These are phyloP conservation scores for Microbotryomycetes sp. DNA, from an alignment of 1,284 basidiomycete species.

Conservation along the genomic window DNA sequence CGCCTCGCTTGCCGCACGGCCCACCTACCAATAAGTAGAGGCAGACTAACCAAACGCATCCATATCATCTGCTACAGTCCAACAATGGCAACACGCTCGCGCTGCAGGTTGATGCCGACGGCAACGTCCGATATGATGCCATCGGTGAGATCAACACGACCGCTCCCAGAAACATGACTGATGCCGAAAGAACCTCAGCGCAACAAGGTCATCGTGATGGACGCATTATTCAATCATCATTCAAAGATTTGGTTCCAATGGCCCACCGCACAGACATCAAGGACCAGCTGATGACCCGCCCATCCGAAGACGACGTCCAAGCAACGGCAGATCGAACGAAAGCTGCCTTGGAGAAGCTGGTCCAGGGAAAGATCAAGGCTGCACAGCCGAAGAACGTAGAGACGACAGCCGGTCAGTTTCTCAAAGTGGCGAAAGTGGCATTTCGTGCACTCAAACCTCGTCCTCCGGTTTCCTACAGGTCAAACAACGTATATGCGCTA, in stretches of 20 bases:
- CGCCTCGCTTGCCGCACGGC: too few relatives aligned
- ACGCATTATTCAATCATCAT: slow-evolving; percentile 83
- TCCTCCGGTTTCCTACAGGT: slow-evolving; percentile 66
- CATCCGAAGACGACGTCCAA: slow-evolving; percentile 82
- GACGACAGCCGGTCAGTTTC: slow-evolving; percentile 22
- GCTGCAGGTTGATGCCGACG: slow-evolving; percentile 91
- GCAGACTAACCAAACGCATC: neutral
- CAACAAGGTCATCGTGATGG: slow-evolving; percentile 84
- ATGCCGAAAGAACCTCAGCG: slow-evolving; percentile 44
- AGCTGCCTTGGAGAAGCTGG: slow-evolving; percentile 83
- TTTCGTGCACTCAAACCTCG: too few relatives aligned
- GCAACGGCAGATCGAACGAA: slow-evolving; percentile 83
- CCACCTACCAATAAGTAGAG: too few relatives aligned
- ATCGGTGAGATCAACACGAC: slow-evolving; percentile 12
- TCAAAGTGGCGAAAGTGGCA: too few relatives aligned
- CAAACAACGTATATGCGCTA: slow-evolving; percentile 88
- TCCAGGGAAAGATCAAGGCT: slow-evolving; percentile 92
- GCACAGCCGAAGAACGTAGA: slow-evolving; percentile 61
- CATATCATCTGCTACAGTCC: slow-evolving; percentile 48
- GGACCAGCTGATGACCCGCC: slow-evolving; percentile 81
- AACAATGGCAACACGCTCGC: slow-evolving; percentile 87
- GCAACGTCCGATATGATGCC: slow-evolving; percentile 85
- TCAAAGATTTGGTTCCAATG: slow-evolving; percentile 94
- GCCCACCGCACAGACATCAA: slow-evolving; percentile 79
- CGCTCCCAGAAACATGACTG: neutral